Conservation (phyloP, 2,329 filamentous ascomycete species). For the Aspergillus pseudoviridinutans region DNA sequence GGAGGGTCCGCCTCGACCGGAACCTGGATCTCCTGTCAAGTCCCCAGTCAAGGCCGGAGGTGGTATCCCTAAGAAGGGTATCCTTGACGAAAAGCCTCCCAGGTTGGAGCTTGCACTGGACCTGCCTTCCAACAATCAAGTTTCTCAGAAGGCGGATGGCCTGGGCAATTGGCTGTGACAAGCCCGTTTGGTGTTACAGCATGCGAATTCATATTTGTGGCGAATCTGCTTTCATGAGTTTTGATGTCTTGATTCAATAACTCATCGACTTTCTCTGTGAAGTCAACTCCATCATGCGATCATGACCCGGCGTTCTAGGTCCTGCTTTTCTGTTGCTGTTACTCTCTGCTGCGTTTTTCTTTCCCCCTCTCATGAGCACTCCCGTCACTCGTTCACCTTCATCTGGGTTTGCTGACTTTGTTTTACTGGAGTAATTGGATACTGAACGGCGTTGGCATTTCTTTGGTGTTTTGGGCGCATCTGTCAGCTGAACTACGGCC, state of each 20-base stretch:
- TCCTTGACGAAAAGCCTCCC: conserved; percentile 50
- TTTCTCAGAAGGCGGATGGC: conserved; percentile 23
- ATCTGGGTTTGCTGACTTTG: background rate
- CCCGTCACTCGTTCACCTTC: conserved; percentile 2
- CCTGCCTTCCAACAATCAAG: conserved; percentile 20
- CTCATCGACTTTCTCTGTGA: background rate
- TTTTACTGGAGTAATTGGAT: conserved; percentile 7
- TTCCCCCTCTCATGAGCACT: conserved; percentile 1
- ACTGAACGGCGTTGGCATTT: conserved; percentile 19
- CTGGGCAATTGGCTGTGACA: conserved; percentile 37
- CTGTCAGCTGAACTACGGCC: conserved; percentile 11
- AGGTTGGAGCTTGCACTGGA: conserved; percentile 53
- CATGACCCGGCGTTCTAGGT: conserved; percentile 23
- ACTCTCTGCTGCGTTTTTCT: conserved; percentile 7
- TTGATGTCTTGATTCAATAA: background rate
- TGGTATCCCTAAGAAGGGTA: conserved; percentile 43
- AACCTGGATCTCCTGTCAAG: conserved; percentile 38
- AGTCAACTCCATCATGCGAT: background rate
- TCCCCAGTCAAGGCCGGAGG: conserved; percentile 44
- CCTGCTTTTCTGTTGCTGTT: conserved; percentile 8
- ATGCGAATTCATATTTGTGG: background rate
- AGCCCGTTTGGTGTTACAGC: background rate
- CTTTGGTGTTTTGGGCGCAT: conserved; percentile 21
- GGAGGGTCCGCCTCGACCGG: conserved; percentile 42
- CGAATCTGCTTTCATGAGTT: background rate